Base-by-base conservation (phyloP, 164 flowering plant species). In the Macadamia tetraphylla region DNA sequence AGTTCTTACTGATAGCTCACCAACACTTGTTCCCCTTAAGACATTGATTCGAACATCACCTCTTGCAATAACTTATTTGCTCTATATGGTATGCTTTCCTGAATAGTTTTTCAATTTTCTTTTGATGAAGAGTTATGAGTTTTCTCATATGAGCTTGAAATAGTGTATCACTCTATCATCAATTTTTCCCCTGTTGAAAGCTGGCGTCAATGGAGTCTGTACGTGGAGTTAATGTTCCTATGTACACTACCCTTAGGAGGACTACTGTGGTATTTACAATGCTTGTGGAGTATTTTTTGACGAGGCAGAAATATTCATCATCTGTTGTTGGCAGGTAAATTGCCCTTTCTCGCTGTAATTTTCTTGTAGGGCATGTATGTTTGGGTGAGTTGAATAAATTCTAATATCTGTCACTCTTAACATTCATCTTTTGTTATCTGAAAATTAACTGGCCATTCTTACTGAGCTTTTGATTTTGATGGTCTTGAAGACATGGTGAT, bases 61-160 rank as follows among this genome's bases (percentile, higher is more conserved):
- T 71, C 85, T 90, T 69, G 82, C 90, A 60, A 6, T 78, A 14
- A 66, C 91, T 8, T 90, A 85, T 71, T 76, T 90, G 74, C 83
- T 91, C 48, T 89, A 87, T 80, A 89, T 93, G 98, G 98, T 89
- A 86, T 63, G 77, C 56, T 67, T 43, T 57, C 30, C 58, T 35
- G 23, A n/a, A 53, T 53, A 13, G 2, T 2, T 17, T 51, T 15
- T 3, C 13, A 6, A 9, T 9, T 14, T 51, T 51, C 55, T 6
- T 18, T 17, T 17, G 29, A 23, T 6, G 59, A 7, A 18, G 30
- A 57, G 18, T 18, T 18, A 0, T 14, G 6, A 8, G 30, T 8
- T 18, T 8, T 18, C 6, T 23, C 18, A 18, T 57, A 11, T 57
- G 7, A 18, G 9, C 9, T 23, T 57, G 1, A 35, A 35, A 35